Percentiles rank a stretch among this genome's conserved stretches.
Evolutionary conservation across 352 stramenopile species (phyloP).

Genomic region (Sclerospora graminicola): DNA sequence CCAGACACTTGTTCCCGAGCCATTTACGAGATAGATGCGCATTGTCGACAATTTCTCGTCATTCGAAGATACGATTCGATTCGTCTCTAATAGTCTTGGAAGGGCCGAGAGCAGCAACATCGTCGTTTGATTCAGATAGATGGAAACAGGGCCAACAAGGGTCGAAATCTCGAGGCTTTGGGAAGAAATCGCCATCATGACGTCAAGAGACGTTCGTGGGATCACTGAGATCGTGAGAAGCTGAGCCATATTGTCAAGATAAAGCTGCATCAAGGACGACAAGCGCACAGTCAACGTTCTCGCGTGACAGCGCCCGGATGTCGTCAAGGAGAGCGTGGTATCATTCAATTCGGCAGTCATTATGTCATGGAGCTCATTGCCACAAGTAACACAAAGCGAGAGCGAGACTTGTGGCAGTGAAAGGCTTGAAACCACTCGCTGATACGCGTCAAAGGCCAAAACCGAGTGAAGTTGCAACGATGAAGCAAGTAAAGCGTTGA

Average conservation of each 20-base stretch:
- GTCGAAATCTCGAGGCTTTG: slow-evolving; percentile 35
- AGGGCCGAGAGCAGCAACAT: slow-evolving; percentile 54
- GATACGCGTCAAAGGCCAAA: slow-evolving; percentile 29
- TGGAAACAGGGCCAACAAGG: slow-evolving; percentile 31
- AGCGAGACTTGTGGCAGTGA: slow-evolving; percentile 23
- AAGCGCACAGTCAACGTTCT: slow-evolving; percentile 23
- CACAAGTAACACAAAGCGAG: slow-evolving; percentile 32
- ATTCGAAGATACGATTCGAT: not conserved
- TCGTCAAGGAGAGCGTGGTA: slow-evolving; percentile 20
- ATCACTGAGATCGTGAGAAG: slow-evolving; percentile 60
- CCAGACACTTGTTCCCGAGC: slow-evolving; percentile 31
- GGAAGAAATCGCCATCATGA: slow-evolving; percentile 22
- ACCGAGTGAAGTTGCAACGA: slow-evolving; percentile 50
- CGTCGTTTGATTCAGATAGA: slow-evolving; percentile 65
- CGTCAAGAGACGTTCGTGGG: slow-evolving; percentile 35
- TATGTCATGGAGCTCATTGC: slow-evolving; percentile 42
- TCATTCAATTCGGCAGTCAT: slow-evolving; percentile 44
- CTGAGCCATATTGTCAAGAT: slow-evolving; percentile 64
- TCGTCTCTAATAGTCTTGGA: slow-evolving; percentile 26
- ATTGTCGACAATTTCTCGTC: slow-evolving; percentile 36
- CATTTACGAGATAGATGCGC: slow-evolving; percentile 50
- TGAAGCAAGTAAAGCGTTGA: slow-evolving; percentile 62
- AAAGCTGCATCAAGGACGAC: slow-evolving; percentile 39
- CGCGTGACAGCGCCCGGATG: slow-evolving; percentile 15
- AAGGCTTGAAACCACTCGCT: slow-evolving; percentile 24